Conservation (phyloP, 2,329 filamentous ascomycete species). For the Alternaria metachromatica region DNA sequence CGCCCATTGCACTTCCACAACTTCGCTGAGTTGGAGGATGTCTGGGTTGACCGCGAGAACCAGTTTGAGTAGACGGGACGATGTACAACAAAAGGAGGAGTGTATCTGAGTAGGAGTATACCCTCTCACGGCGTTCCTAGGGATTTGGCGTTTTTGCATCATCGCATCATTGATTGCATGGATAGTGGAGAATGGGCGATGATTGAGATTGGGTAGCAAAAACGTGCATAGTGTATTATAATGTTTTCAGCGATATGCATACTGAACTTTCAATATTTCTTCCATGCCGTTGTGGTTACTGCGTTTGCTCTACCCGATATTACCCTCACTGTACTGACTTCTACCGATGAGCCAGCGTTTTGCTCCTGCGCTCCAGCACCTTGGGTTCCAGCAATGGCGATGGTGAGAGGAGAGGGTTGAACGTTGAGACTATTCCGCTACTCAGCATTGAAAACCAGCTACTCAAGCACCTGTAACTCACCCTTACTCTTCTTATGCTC, state of each 20-base stretch:
- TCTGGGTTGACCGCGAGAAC: constrained; percentile 91
- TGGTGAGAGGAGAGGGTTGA: constrained; percentile 27
- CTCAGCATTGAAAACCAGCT: not conserved
- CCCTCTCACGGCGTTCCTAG: constrained; percentile 1
- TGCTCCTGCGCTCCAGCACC: constrained; percentile 18
- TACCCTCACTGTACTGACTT: not conserved
- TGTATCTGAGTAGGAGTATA: not conserved
- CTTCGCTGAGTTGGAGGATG: constrained; percentile 96
- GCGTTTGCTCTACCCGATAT: not conserved
- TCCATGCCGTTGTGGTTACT: not conserved
- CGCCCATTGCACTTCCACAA: constrained; percentile 95
- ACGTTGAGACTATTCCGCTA: constrained; percentile 10
- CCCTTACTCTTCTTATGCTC: constrained; percentile 12
- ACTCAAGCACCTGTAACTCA: not conserved
- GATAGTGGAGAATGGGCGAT: constrained; percentile 3
- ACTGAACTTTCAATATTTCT: not conserved
- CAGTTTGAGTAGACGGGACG: constrained; percentile 75
- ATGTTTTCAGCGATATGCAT: constrained; percentile 11
- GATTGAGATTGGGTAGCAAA: constrained; percentile 7
- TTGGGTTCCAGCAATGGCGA: constrained; percentile 26
- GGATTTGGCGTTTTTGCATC: constrained; percentile 24
- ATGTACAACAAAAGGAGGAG: not conserved
- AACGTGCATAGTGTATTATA: constrained; percentile 34
- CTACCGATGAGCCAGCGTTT: not conserved
- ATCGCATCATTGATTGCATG: constrained; percentile 3